phyloP scores from a whole-genome alignment of 345 rosid genomes.

The Syzygium aromaticum region DNA sequence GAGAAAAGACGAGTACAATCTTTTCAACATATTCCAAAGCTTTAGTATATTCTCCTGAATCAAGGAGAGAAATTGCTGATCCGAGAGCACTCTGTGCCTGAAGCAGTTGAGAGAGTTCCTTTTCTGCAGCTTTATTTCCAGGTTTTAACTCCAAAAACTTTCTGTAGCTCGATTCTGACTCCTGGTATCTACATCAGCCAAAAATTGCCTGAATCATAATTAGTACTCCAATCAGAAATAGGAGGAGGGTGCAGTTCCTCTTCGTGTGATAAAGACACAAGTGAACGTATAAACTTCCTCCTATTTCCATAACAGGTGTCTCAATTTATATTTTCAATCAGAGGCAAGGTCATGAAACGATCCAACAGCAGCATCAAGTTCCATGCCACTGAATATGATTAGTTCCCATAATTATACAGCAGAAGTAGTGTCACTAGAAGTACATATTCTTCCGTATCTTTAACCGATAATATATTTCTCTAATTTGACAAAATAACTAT shows the following conservation, averaged over 20 bases:
- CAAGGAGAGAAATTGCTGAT: constrained; percentile 52
- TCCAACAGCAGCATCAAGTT: neutral
- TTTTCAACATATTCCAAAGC: constrained; percentile 76
- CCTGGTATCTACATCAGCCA: constrained; percentile 65
- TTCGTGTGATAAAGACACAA: neutral
- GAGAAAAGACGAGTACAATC: constrained; percentile 93
- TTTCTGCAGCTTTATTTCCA: constrained; percentile 63
- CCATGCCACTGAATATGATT: neutral
- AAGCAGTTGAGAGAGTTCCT: constrained; percentile 83
- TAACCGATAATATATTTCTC: neutral
- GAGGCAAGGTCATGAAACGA: neutral
- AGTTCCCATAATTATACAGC: neutral
- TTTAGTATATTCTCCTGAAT: constrained; percentile 59
- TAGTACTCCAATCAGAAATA: constrained; percentile 19
- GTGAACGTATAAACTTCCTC: neutral
- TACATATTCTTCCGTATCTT: neutral
- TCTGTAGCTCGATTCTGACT: constrained; percentile 63
- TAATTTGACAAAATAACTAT: neutral
- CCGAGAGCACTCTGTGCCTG: constrained; percentile 89
- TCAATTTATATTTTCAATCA: neutral
- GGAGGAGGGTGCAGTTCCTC: neutral
- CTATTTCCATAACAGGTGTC: neutral
- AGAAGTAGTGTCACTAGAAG: neutral
- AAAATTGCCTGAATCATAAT: constrained; percentile 24
- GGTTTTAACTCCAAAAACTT: constrained; percentile 64